These are phyloP conservation scores for Rutstroemia sp. DNA, from an alignment of 2,329 filamentous ascomycete species.

Conservation along the genomic window DNA sequence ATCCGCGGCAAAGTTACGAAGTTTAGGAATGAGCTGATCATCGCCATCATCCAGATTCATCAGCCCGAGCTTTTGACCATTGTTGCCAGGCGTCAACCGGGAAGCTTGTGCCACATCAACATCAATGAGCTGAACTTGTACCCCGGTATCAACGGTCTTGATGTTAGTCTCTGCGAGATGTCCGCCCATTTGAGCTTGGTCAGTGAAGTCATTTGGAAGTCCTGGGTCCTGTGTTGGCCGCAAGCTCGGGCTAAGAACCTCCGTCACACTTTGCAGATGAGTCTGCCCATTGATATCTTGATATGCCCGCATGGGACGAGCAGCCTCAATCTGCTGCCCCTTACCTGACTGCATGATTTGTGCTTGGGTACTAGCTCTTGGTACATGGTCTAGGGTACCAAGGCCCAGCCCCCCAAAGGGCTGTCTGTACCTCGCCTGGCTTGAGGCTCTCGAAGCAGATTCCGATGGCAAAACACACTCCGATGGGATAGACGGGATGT, in stretches of 20 bases:
- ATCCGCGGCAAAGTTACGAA: slow-evolving; percentile 19
- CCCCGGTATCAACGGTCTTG: slow-evolving; percentile 4
- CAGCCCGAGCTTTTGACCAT: background rate
- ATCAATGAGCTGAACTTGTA: slow-evolving; percentile 6
- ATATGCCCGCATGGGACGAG: slow-evolving; percentile 20
- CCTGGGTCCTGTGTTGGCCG: background rate
- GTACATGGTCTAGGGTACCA: slow-evolving; percentile 21
- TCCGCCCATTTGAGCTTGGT: slow-evolving; percentile 16
- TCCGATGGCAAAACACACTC: slow-evolving; percentile 31
- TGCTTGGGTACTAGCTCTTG: slow-evolving; percentile 12
- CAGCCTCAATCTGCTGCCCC: slow-evolving; percentile 1
- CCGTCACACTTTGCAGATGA: slow-evolving; percentile 25
- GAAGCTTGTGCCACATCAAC: background rate
- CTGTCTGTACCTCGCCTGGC: slow-evolving; percentile 19
- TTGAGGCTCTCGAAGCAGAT: slow-evolving; percentile 23
- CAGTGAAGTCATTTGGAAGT: slow-evolving; percentile 8
- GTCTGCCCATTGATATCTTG: slow-evolving; percentile 22
- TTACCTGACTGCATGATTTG: slow-evolving; percentile 5
- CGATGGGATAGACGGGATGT: slow-evolving; percentile 30
- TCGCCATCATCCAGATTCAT: slow-evolving; percentile 9
- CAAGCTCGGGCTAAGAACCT: slow-evolving; percentile 8
- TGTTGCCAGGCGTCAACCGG: background rate
- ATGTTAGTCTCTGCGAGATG: slow-evolving; percentile 12
- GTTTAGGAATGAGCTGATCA: slow-evolving; percentile 16
- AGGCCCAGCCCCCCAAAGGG: slow-evolving; percentile 26